Conservation (phyloP, 768 basidiomycete genomes). For the Tricholoma matsutake region DNA sequence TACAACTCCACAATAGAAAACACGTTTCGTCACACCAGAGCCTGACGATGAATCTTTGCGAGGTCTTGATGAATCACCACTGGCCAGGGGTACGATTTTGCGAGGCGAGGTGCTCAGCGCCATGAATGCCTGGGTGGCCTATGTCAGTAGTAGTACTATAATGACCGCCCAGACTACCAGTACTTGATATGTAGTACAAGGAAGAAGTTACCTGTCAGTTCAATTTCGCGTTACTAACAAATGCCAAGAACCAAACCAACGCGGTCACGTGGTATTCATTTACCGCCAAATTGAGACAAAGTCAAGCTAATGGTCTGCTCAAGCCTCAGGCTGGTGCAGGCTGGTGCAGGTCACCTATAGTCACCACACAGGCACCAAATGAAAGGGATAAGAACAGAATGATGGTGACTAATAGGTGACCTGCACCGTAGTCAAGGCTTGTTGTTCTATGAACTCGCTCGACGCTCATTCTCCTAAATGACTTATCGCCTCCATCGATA, state of each 20-base stretch:
- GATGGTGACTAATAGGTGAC: too few species aligned
- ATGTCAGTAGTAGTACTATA: background rate
- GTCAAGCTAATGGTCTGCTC: too few species aligned
- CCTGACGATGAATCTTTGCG: constrained; percentile 36
- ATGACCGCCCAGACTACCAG: background rate
- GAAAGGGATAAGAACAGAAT: too few species aligned
- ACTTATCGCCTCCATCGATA: too few species aligned
- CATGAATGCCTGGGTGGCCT: constrained; percentile 34
- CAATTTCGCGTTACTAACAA: too few species aligned
- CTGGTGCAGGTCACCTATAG: too few species aligned
- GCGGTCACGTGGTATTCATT: background rate
- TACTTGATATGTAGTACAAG: background rate
- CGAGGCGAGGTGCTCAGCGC: constrained; percentile 67
- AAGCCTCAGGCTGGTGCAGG: too few species aligned
- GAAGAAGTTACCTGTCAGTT: background rate
- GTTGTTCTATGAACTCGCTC: background rate
- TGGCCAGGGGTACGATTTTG: constrained; percentile 71
- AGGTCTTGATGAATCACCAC: constrained; percentile 55
- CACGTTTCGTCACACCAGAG: constrained; percentile 63
- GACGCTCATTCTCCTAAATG: too few species aligned
- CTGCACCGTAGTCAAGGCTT: background rate
- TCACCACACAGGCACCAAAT: too few species aligned
- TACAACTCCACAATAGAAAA: constrained; percentile 87
- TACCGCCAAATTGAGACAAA: too few species aligned
- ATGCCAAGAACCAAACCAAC: background rate